Base-by-base conservation (phyloP, 2,329 filamentous ascomycete species). In the Colletotrichum nymphaeae region DNA sequence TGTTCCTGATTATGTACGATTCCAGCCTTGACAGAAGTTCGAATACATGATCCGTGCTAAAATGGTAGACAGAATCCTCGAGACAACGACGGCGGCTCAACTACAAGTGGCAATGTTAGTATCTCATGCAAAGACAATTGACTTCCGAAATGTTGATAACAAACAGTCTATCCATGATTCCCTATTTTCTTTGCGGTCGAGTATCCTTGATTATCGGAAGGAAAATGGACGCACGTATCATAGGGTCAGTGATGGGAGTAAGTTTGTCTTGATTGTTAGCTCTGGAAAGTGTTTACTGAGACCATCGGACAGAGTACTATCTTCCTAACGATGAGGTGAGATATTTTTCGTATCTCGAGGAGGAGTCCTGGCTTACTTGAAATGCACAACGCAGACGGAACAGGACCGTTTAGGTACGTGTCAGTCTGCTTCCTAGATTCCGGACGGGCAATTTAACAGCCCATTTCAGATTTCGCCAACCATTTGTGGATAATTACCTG, bases 401-500 rank as follows among this genome's bases (percentile, higher is more conserved):
- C 58, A 65, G 2, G 71, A 75, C n/a, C 72, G 74, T 4, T 56
- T 75, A 12, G 72, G 68, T 69, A 56, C 2, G 16, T 56, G 2
- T 12, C 12, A 1, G 5, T 2, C 3, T n/a, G 4, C 0, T 9
- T 6, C 2, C 6, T 1, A 2, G 1, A 32, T 30, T 4, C 4
- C 26, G 14, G 22, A 35, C 35, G 16, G 0, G 22, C 28, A 49
- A 62, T 4, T 16, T 19, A 11, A 55, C 22, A 24, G 1, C 11
- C 4, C 28, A 14, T 16, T 1, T 0, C 4, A 78, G 87, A 90
- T 73, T 79, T 88, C 75, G 86, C 88, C 76, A 88, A 90, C 77
- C 84, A 88, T 75, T 84, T 90, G 76, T 86, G 87, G 78, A 86
- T 84, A 49, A 68, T 87, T 62, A 76, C 87, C 30, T 83, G 86